Conservation (phyloP, 1,284 basidiomycete genomes). For the Abortiporus biennis region DNA sequence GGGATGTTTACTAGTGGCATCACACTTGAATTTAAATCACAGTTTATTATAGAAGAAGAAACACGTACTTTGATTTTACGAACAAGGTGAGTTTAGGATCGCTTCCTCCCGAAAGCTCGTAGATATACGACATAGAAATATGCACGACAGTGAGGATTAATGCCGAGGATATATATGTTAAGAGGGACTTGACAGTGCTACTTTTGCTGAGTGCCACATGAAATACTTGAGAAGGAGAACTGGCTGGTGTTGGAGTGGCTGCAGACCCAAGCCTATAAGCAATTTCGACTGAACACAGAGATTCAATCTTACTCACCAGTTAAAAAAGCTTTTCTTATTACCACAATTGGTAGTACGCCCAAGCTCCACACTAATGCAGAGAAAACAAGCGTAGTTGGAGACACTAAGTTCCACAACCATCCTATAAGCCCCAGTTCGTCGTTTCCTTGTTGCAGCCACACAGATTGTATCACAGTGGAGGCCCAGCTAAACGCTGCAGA, state of each 20-base stretch:
- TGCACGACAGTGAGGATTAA: constrained; percentile 35
- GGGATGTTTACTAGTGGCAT: constrained; percentile 53
- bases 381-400: constrained; percentile 28
- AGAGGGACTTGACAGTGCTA: constrained; percentile 35
- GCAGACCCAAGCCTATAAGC: not conserved
- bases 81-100: constrained; percentile 46
- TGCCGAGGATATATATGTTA: constrained; percentile 40
- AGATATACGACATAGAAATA: constrained; percentile 28
- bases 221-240: constrained; percentile 47
- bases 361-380: constrained; percentile 29
- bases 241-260: constrained; percentile 41
- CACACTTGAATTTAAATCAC: not conserved
- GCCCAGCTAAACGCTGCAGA: constrained; percentile 44
- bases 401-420: constrained; percentile 30
- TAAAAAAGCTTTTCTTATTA: constrained; percentile 49
- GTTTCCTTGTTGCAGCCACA: constrained; percentile 25
- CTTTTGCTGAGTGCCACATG: constrained; percentile 39
- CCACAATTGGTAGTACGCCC: constrained; percentile 42
- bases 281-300: not conserved
- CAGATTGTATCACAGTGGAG: constrained; percentile 32
- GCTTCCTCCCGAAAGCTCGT: constrained; percentile 20
- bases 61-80: constrained; percentile 55
- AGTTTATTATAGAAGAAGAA: not conserved
- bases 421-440: constrained; percentile 24
- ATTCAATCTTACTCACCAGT: constrained; percentile 36